Evolutionary conservation across 352 stramenopile genomes (phyloP), one percentile per base, ranked within the genome.

Genomic region (Pythium phragmitis): DNA sequence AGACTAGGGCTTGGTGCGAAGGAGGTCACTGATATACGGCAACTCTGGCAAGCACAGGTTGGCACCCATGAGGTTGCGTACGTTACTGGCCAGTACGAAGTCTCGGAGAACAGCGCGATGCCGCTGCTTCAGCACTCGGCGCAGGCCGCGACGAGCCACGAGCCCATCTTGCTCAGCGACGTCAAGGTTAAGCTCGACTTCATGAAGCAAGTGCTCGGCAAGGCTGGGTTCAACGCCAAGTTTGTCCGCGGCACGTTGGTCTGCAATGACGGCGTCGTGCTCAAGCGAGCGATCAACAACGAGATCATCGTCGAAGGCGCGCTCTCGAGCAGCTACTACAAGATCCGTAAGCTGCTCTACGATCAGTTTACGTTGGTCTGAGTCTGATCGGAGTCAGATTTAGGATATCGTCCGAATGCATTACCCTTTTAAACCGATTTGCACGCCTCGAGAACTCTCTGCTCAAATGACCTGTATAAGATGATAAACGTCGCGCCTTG

Each of bases 101-200:
- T 93, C 7, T 53, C 77, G 3, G 84, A 91, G 69, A 88, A 86
- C 57, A 91, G 76, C 28, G 87, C 78, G 0, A 75, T 95, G 21
- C 82, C 86, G 6, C 73, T 92, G 64, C 66, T 95, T 39, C 82
- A 93, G 59, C 70, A 77, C 58, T 49, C 82, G 11, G 70, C 56
- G 9, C 37, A 75, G 23, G 76, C 82, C 30, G 77, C 74, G 6
- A 68, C 70, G 16, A 77, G 73, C 4, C 87, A 96, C 68, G 79
- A 91, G 26, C 87, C 87, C 13, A 91, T 96, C 46, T 62, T 94
- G 53, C 75, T 96, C 50, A 94, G 84, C 54, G 85, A 96, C 48
- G 88, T 86, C 72, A 95, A 95, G 73, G 85, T 95, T 70, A 96
- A 94, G 71, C 74, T 96, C 60, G 85, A 94, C 61, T 77, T 93